Evolutionary conservation across 78 protist species (phyloP).

Genomic region (Dictyostelium intermedium): DNA sequence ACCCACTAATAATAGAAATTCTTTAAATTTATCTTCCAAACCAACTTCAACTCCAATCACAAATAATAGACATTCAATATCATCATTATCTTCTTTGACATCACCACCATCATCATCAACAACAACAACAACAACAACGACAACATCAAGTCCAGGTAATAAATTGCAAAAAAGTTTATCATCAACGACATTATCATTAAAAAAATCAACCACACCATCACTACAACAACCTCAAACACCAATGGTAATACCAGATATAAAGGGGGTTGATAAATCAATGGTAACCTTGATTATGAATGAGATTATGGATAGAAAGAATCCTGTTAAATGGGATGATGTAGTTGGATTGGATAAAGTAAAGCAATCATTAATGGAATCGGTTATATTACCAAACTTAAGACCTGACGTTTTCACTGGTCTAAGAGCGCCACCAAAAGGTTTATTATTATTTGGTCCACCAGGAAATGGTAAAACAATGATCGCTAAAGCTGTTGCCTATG

Average conservation of each 20-base stretch:
- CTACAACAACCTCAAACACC: not conserved
- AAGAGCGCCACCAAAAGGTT: slow-evolving; percentile 80
- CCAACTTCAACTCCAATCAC: not conserved
- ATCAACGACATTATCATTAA: not conserved
- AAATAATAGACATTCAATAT: slow-evolving; percentile 1
- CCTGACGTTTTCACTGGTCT: slow-evolving; percentile 86
- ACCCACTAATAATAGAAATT: not conserved
- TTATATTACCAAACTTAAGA: slow-evolving; percentile 75
- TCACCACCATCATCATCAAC: not conserved
- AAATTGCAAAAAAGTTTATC: not conserved
- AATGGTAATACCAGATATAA: slow-evolving; percentile 47
- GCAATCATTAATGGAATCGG: slow-evolving; percentile 76
- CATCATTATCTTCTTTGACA: not conserved
- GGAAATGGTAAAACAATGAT: slow-evolving; percentile 89
- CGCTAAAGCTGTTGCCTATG: slow-evolving; percentile 97
- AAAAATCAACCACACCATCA: not conserved
- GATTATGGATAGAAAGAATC: slow-evolving; percentile 46
- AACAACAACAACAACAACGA: not conserved
- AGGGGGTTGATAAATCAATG: slow-evolving; percentile 55
- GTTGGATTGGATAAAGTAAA: slow-evolving; percentile 75
- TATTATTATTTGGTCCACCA: slow-evolving; percentile 91
- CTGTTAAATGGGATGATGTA: slow-evolving; percentile 75
- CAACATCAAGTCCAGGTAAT: not conserved
- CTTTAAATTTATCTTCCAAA: not conserved
- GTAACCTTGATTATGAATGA: slow-evolving; percentile 71